Base-by-base conservation (phyloP, 352 stramenopile genomes). In the Phytopythium helicoides region DNA sequence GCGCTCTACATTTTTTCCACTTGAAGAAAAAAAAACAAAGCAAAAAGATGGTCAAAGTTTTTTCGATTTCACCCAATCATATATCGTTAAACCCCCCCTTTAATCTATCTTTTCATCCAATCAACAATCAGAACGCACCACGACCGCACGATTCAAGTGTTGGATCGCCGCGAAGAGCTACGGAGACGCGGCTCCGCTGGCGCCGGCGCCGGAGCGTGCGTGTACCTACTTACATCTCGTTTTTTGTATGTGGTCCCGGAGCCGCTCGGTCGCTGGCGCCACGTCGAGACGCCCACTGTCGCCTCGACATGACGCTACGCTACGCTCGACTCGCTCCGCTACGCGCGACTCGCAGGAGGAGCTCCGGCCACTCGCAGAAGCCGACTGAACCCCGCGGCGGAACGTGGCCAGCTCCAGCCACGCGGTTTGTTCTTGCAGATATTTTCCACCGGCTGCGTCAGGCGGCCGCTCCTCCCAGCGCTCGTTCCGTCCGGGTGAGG, bases 331-430 rank as follows among this genome's bases (percentile, higher is more conserved):
- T 22, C 18, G 16, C 25, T 15, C 38, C 16, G 16, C 37, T n/a
- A 12, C 37, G 16, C 37, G 6, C 37, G 8, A n/a, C n/a, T n/a
- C 5, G 28, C 28, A 33, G 28, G 28, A 33, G 39, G 19, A 46
- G 15, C 38, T 26, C 26, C 31, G 36, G 18, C 40, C 46, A 34
- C 46, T 52, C 46, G 46, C 46, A 52, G 46, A 40, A 41, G 46
- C 28, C 28, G 46, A 52, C 46, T 52, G 46, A 52, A 52, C 46
- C 33, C 28, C 33, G 31, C 26, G 18, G 31, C 45, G 45, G 42
- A 23, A 48, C 42, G 42, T 48, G 42, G 42, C 42, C 23, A 48
- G 42, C 26, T 26, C 44, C 26, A 26, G 44, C 28, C 23, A n/a
- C n/a, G n/a, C n/a, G n/a, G n/a, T n/a, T n/a, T n/a, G 37, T 26